Evolutionary conservation across 2,329 filamentous ascomycete genomes (phyloP), one percentile per base, ranked within the genome.

Genomic region (Sporothrix inflata): DNA sequence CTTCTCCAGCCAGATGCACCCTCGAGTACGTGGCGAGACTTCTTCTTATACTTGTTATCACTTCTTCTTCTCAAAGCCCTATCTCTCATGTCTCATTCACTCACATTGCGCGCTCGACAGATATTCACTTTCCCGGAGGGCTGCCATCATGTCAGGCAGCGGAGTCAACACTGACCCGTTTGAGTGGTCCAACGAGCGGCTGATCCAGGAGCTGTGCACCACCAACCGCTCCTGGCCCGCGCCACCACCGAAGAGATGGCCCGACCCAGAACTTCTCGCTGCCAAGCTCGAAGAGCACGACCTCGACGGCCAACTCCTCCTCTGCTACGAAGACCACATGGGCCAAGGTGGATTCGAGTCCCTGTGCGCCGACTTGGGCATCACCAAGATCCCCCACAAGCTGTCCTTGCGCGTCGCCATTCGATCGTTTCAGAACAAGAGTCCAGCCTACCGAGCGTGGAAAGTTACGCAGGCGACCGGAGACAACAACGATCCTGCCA

Each of bases 141-240:
- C 69, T 70, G 57, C 53, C 42, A 74, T 5, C 61, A 74, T 74
- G 73, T 11, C 71, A 30, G 42, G 27, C 55, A 69, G 27, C 30
- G 63, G 63, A 53, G 53, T 63, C 27, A 55, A 14, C 49, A 71
- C 81, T 71, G 93, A 97, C 80, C 93, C 94, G n/a, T 91, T 90
- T 79, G 78, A 86, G 70, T 97, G 94, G 94, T 86, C 87, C 47
- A 84, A 90, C 42, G 88, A 91, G 49, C 85, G 89, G 47, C 88
- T 97, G 12, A 86, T 92, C 11, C 79, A 84, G 19, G 89, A 91
- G 77, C 83, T 97, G 3, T 93, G 90, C 78, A 84, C 86, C 27
- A 77, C 83, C 1, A 78, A 83, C 3, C 83, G 83, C 65, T 85
- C 87, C 11, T 88, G 86, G 86, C 76, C 75, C 53, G 78, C 79